Base-by-base conservation (phyloP, 169 alveolate species). In the Cryptosporidium ryanae region DNA sequence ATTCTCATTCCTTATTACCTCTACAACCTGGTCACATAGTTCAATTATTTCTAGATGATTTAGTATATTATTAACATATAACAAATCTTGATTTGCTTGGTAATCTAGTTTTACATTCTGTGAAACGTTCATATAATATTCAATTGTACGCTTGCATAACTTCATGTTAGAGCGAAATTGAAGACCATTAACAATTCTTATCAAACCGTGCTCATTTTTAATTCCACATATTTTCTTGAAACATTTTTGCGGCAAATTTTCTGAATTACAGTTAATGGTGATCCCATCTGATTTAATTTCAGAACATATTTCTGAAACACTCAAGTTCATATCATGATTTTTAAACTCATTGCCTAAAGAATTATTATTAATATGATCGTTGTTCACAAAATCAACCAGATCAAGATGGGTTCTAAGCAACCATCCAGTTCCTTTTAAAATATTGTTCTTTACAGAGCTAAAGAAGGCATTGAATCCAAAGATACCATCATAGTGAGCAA, bases 371-470 rank as follows among this genome's bases (percentile, higher is more conserved):
- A 8, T 18, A 13, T 1, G 67, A 29, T 61, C 67, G 34, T 38
- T 29, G 25, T 76, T 76, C 1, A 76, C 21, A 59, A 43, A 76
- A 59, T 76, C 87, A 15, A 76, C 87, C 64, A 76, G 50, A 46
- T 76, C 87, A 21, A 59, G n/a, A 34, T 59, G 87, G 23, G 87
- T 76, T 61, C 87, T 57, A 23, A 76, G 48, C 7, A 76, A 70
- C 87, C 87, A 76, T 32, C 87, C 87, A 57, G 87, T 76, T 59
- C 87, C 87, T 18, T 76, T 76, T 27, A 76, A 38, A 25, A 76
- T 76, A 23, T 76, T 76, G 13, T 76, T 76, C 27, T 43, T 55
- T 29, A 76, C 87, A 1, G 87, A 76, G 38, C 44, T 76, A 25
- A 38, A 76, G 38, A 76, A 76, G 34, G 76, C 87, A 76, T 76